phyloP scores from a whole-genome alignment of 176 grass and related monocot species.

The Musa schizocarpa region DNA sequence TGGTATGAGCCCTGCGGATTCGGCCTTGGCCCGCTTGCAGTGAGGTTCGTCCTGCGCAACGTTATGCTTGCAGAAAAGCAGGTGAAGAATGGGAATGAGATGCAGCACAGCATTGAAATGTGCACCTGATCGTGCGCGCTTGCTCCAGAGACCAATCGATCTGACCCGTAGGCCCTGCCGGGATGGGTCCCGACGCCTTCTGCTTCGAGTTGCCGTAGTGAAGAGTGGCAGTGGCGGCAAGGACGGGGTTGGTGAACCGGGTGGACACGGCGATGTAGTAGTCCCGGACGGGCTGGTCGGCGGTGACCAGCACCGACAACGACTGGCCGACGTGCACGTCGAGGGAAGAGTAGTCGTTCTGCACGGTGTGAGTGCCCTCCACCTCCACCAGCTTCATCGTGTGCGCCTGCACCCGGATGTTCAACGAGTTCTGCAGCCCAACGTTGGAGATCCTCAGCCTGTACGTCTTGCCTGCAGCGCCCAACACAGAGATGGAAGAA shows the following conservation, averaged over 20 bases:
- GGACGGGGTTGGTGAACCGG: constrained; percentile 33
- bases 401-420: constrained; percentile 49
- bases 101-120: neutral
- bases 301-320: constrained; percentile 51
- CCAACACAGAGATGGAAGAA: too few species aligned
- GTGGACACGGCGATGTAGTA: constrained; percentile 63
- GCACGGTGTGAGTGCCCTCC: constrained; percentile 77
- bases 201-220: constrained; percentile 36
- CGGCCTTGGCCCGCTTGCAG: constrained; percentile 74
- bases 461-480: constrained; percentile 51
- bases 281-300: constrained; percentile 26
- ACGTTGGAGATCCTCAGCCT: constrained; percentile 76
- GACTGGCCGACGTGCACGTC: constrained; percentile 80
- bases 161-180: constrained; percentile 2
- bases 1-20: constrained; percentile 94
- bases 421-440: constrained; percentile 51
- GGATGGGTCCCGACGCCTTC: neutral
- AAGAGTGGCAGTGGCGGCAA: constrained; percentile 39
- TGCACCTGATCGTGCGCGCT: constrained; percentile 47
- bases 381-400: constrained; percentile 65
- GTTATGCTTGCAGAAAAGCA: neutral
- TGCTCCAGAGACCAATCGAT: constrained; percentile 47
- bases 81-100: neutral
- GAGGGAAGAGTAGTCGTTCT: constrained; percentile 56
- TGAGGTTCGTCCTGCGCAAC: constrained; percentile 58